Percentiles rank a stretch among this genome's conserved stretches.
Evolutionary conservation across 345 rosid genomes (phyloP).

Genomic region (Hirschfeldia incana): DNA sequence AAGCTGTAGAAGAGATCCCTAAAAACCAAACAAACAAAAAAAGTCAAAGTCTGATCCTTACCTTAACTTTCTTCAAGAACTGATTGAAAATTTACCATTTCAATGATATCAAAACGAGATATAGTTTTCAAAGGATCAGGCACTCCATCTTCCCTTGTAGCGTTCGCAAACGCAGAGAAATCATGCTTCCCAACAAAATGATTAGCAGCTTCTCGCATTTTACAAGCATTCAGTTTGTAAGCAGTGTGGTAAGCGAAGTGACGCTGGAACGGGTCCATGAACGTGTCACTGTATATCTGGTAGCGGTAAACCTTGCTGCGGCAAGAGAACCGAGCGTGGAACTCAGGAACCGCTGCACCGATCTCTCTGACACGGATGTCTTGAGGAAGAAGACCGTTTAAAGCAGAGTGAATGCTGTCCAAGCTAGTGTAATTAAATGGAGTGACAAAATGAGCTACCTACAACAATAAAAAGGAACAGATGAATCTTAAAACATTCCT

Average conservation of each 20-base stretch:
- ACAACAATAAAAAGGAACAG: constrained; percentile 17
- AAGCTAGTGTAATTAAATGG: constrained; percentile 76
- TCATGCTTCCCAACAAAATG: constrained; percentile 69
- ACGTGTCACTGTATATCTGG: constrained; percentile 67
- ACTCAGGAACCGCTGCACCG: constrained; percentile 69
- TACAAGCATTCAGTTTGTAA: constrained; percentile 58
- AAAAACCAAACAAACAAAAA: constrained; percentile 6
- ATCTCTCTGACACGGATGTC: constrained; percentile 85
- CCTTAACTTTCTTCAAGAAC: background rate
- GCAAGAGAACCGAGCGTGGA: constrained; percentile 87
- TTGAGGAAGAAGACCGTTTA: constrained; percentile 80
- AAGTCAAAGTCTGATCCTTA: background rate
- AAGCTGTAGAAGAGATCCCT: constrained; percentile 79
- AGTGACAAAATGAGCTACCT: constrained; percentile 93
- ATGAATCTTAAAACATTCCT: background rate
- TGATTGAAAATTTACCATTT: constrained; percentile 53
- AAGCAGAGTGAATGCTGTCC: constrained; percentile 69
- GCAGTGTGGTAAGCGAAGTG: constrained; percentile 60
- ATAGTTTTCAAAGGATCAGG: constrained; percentile 74
- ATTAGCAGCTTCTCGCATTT: constrained; percentile 72
- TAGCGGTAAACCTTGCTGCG: constrained; percentile 73
- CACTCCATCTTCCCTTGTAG: constrained; percentile 64
- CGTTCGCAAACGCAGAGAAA: constrained; percentile 87
- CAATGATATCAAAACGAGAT: constrained; percentile 57
- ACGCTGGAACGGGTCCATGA: constrained; percentile 88